Conservation (phyloP, 2,329 filamentous ascomycete genomes). For the Aspergillus caelatus region DNA sequence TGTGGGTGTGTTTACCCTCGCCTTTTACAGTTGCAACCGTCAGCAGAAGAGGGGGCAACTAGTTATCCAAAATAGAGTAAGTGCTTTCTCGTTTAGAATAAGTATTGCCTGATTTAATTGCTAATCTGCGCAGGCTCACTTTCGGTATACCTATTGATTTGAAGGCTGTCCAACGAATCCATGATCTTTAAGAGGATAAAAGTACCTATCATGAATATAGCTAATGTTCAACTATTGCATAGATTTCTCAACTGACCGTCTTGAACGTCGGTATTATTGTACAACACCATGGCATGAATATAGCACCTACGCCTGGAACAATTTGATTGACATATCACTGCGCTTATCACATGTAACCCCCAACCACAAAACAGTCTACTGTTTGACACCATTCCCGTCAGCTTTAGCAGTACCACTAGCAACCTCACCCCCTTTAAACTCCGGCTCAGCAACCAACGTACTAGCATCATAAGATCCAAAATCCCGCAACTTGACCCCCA, state of each 20-base stretch:
- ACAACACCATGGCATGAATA: neutral
- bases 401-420: neutral
- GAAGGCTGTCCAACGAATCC: neutral
- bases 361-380: neutral
- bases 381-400: neutral
- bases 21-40: constrained; percentile 58
- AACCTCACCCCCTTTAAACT: neutral
- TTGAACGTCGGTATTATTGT: too few species aligned
- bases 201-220: neutral
- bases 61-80: constrained; percentile 53
- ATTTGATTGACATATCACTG: neutral
- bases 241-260: neutral
- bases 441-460: neutral
- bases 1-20: constrained; percentile 54
- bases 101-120: neutral
- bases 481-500: neutral
- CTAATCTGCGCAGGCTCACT: constrained; percentile 27
- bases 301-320: neutral
- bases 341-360: neutral
- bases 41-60: constrained; percentile 51
- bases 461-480: neutral
- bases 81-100: constrained; percentile 9
- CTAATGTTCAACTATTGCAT: neutral
- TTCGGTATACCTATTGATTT: constrained; percentile 39
- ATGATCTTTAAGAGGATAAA: neutral